phyloP scores from a whole-genome alignment of 2,329 filamentous ascomycete species.

The Alternaria brassicicola region DNA sequence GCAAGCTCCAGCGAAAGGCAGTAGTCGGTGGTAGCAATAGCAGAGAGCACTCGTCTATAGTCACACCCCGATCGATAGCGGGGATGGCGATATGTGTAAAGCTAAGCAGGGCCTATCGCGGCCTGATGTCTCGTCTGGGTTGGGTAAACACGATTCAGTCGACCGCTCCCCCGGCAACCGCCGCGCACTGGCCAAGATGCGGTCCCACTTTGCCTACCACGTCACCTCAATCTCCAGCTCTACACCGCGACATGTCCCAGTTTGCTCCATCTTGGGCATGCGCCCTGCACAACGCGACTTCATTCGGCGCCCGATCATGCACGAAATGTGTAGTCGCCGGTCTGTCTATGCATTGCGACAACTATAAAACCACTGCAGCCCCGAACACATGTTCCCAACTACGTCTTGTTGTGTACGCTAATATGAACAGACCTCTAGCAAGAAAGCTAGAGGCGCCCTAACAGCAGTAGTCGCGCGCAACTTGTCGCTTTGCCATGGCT shows the following conservation, averaged over 20 bases:
- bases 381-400: not conserved
- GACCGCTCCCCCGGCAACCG: constrained; percentile 28
- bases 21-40: constrained; percentile 16
- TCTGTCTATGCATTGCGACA: not conserved
- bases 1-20: constrained; percentile 13
- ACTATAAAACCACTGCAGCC: not conserved
- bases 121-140: constrained; percentile 23
- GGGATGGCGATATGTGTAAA: constrained; percentile 21
- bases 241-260: not conserved
- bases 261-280: not conserved
- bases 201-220: constrained; percentile 20
- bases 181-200: constrained; percentile 6
- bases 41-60: constrained; percentile 9
- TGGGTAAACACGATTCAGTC: constrained; percentile 25
- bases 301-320: not conserved
- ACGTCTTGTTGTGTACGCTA: not conserved
- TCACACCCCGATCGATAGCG: constrained; percentile 23
- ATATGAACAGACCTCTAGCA: not conserved
- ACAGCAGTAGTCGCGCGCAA: not conserved
- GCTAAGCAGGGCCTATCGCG: constrained; percentile 21
- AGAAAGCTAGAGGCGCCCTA: not conserved
- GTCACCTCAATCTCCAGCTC: constrained; percentile 20
- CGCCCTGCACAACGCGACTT: not conserved
- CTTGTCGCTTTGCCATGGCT: not conserved
- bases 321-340: not conserved